Evolutionary conservation across 2,329 filamentous ascomycete species (phyloP).

Genomic region (Chaetomiaceae sp.): DNA sequence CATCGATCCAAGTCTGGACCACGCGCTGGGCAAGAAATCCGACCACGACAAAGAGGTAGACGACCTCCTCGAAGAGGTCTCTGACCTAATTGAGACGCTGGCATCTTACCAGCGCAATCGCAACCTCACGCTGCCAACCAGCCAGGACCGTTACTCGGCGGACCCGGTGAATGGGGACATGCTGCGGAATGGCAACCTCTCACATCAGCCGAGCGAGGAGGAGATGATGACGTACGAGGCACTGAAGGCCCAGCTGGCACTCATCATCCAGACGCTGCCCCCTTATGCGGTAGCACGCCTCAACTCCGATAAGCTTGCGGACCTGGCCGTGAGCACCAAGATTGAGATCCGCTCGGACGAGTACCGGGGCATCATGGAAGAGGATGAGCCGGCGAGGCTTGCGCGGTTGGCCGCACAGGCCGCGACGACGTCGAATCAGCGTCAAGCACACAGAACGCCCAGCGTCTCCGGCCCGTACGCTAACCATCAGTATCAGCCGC

Average conservation of each 20-base stretch:
- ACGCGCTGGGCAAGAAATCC: constrained; percentile 45
- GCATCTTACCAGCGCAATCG: constrained; percentile 75
- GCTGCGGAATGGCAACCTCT: constrained; percentile 58
- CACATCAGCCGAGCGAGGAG: constrained; percentile 57
- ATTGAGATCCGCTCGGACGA: constrained; percentile 67
- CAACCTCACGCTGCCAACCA: constrained; percentile 61
- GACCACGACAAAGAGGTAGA: constrained; percentile 56
- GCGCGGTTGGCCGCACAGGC: constrained; percentile 32
- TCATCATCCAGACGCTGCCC: constrained; percentile 69
- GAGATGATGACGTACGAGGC: constrained; percentile 60
- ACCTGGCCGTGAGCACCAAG: constrained; percentile 74
- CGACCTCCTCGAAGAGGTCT: constrained; percentile 67
- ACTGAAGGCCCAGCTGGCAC: constrained; percentile 65
- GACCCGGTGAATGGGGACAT: constrained; percentile 63
- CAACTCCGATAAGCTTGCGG: constrained; percentile 77
- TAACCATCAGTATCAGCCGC: constrained; percentile 40
- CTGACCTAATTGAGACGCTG: constrained; percentile 68
- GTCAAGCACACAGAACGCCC: constrained; percentile 29
- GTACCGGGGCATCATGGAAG: constrained; percentile 74
- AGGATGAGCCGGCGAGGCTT: constrained; percentile 61
- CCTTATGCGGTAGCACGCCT: constrained; percentile 82
- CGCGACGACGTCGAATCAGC: constrained; percentile 28
- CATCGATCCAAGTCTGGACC: constrained; percentile 53
- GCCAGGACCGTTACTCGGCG: constrained; percentile 53
- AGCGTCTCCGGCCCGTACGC: constrained; percentile 37